Evolutionary conservation across 768 basidiomycete genomes (phyloP).

Genomic region (Strobilomyces confusus): DNA sequence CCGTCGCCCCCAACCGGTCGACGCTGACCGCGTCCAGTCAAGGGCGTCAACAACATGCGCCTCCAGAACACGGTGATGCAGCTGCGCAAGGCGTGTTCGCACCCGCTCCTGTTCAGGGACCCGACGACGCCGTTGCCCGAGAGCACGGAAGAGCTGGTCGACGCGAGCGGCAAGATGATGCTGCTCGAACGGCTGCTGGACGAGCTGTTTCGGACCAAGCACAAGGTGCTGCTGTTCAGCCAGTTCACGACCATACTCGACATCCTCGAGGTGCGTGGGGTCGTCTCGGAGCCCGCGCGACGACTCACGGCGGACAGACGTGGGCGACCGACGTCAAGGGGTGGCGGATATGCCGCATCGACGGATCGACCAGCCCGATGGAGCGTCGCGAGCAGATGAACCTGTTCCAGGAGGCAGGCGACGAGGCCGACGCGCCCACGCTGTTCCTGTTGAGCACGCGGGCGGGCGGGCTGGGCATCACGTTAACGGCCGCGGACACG

Average conservation of each 20-base stretch:
- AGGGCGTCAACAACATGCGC: slow-evolving; percentile 86
- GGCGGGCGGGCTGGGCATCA: slow-evolving; percentile 95
- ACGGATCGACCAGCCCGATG: slow-evolving; percentile 78
- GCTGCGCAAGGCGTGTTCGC: slow-evolving; percentile 91
- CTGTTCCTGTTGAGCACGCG: slow-evolving; percentile 90
- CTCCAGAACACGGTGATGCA: slow-evolving; percentile 97
- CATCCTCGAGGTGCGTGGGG: slow-evolving; percentile 72
- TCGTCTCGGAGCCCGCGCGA: background rate
- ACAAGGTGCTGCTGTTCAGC: slow-evolving; percentile 85
- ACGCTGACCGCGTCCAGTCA: slow-evolving; percentile 44
- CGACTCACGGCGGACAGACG: slow-evolving; percentile 23
- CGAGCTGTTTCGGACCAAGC: slow-evolving; percentile 72
- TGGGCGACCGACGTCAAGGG: slow-evolving; percentile 86
- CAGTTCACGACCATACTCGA: slow-evolving; percentile 98
- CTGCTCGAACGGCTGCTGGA: slow-evolving; percentile 83
- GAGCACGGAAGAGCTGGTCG: slow-evolving; percentile 76
- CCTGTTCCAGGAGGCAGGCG: slow-evolving; percentile 71
- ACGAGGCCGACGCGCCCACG: slow-evolving; percentile 56
- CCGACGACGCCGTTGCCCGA: slow-evolving; percentile 34
- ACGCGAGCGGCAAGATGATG: slow-evolving; percentile 96
- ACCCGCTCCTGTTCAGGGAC: slow-evolving; percentile 81
- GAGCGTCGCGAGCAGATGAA: slow-evolving; percentile 85
- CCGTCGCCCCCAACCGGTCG: background rate
- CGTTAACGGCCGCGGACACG: slow-evolving; percentile 68
- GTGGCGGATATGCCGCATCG: slow-evolving; percentile 86